These are phyloP conservation scores for Collariella sp. DNA, from an alignment of 495 filamentous ascomycete genomes.

Conservation along the genomic window DNA sequence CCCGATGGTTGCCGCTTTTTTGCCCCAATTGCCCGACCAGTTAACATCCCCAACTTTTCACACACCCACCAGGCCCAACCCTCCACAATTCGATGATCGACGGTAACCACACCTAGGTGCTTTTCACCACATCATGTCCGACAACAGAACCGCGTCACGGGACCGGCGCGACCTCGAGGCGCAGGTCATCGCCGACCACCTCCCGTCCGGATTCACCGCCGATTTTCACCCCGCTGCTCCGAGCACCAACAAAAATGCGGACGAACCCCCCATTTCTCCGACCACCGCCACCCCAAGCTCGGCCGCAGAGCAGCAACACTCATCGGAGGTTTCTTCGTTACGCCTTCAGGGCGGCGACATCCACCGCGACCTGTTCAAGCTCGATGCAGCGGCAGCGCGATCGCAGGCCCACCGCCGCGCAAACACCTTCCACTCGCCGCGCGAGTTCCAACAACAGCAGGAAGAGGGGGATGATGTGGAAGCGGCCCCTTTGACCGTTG, in stretches of 20 bases:
- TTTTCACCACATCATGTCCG: not conserved
- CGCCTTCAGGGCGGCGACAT: conserved; percentile 60
- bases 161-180: conserved; percentile 21
- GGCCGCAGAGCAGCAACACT: conserved; percentile 27
- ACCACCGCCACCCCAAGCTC: not conserved
- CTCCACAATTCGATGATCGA: not conserved
- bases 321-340: conserved; percentile 47
- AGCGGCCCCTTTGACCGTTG: conserved; percentile 31
- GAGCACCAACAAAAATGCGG: not conserved
- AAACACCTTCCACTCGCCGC: conserved; percentile 48
- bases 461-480: conserved; percentile 18
- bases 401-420: conserved; percentile 43
- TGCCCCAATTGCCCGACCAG: not conserved
- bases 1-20: not conserved
- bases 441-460: conserved; percentile 20
- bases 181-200: conserved; percentile 36
- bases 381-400: conserved; percentile 44
- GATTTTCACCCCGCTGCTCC: conserved; percentile 23
- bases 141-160: conserved; percentile 1
- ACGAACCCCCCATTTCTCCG: conserved; percentile 13
- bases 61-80: not conserved
- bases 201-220: conserved; percentile 39
- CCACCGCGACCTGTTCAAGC: conserved; percentile 59
- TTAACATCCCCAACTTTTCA: not conserved
- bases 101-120: not conserved